These are phyloP conservation scores for Calocybe cyanea DNA, from an alignment of 768 basidiomycete genomes.

Conservation along the genomic window DNA sequence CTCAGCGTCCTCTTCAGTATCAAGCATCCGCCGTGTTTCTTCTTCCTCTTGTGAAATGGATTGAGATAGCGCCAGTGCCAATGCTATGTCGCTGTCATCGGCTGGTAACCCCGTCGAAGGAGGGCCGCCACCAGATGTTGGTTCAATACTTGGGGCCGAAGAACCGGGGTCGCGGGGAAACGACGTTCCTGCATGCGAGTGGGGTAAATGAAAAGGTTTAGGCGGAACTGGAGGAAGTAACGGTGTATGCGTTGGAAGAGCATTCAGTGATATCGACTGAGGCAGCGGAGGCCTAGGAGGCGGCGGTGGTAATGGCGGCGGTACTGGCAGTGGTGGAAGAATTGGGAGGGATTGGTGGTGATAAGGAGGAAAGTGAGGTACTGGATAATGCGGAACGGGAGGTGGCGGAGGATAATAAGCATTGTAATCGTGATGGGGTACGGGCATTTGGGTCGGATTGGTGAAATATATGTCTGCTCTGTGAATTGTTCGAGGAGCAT, in stretches of 20 bases:
- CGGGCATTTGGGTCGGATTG: slow-evolving; percentile 13
- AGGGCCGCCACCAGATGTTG: slow-evolving; percentile 1
- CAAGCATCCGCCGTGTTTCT: slow-evolving; percentile 29
- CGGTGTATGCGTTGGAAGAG: slow-evolving; percentile 4
- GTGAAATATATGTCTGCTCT: slow-evolving; percentile 22
- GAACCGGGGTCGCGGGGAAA: background rate
- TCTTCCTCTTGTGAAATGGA: slow-evolving; percentile 37
- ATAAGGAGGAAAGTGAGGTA: background rate
- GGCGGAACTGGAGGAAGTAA: slow-evolving; percentile 37
- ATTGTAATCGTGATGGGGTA: slow-evolving; percentile 15
- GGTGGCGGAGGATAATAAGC: slow-evolving; percentile 8
- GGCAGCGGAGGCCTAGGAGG: slow-evolving; percentile 25
- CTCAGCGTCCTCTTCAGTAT: slow-evolving; percentile 59
- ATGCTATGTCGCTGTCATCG: slow-evolving; percentile 41
- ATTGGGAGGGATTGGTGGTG: background rate
- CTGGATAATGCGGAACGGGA: too few species aligned
- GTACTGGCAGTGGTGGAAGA: slow-evolving; percentile 21
- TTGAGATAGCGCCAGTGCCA: slow-evolving; percentile 45
- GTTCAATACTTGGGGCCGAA: background rate
- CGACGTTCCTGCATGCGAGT: background rate
- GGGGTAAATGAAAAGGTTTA: slow-evolving; percentile 25
- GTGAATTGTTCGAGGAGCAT: slow-evolving; percentile 17
- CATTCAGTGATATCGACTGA: slow-evolving; percentile 1
- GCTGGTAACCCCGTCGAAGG: slow-evolving; percentile 17
- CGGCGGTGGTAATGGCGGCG: slow-evolving; percentile 12